A percentile compares a stretch with the other conserved stretches of the same genome.
Conservation (phyloP, 148 eudicot species). For the Spergularia marina region DNA sequence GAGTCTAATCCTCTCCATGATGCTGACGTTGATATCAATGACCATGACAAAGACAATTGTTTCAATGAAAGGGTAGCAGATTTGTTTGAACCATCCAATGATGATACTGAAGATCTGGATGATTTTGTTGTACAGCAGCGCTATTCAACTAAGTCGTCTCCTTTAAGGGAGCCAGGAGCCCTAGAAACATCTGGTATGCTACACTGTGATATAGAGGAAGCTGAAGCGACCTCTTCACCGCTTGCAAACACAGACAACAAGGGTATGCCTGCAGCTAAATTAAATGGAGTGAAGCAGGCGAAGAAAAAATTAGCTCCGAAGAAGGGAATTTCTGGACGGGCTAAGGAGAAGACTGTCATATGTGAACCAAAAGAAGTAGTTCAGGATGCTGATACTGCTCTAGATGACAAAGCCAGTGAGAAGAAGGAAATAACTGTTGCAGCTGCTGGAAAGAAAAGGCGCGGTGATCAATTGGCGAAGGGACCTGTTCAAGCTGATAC, state of each 20-base stretch:
- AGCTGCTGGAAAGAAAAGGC: conserved; percentile 25
- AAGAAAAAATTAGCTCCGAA: conserved; percentile 31
- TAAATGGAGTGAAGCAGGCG: conserved; percentile 17
- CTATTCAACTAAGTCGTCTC: conserved; percentile 17
- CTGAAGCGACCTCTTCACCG: conserved; percentile 22
- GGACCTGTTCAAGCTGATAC: conserved; percentile 40
- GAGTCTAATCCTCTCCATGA: conserved; percentile 14
- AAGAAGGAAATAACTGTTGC: conserved; percentile 20
- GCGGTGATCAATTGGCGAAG: conserved; percentile 19
- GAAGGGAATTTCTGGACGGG: conserved; percentile 37
- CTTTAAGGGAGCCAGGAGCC: conserved; percentile 12
- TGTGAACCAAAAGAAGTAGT: conserved; percentile 7
- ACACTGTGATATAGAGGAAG: conserved; percentile 25
- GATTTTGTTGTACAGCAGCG: conserved; percentile 18
- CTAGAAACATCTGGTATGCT: conserved; percentile 9
- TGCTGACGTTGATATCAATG: conserved; percentile 13
- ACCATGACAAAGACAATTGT: background rate
- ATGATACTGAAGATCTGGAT: conserved; percentile 59
- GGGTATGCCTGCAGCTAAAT: conserved; percentile 24
- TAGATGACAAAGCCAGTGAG: background rate
- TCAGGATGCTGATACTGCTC: conserved; percentile 20
- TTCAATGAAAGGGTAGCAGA: too few species aligned
- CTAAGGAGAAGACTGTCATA: conserved; percentile 28
- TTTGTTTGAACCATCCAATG: conserved; percentile 26
- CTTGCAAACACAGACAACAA: conserved; percentile 16